Evolutionary conservation across 352 stramenopile genomes (phyloP).

Genomic region (Pythium periplocum): DNA sequence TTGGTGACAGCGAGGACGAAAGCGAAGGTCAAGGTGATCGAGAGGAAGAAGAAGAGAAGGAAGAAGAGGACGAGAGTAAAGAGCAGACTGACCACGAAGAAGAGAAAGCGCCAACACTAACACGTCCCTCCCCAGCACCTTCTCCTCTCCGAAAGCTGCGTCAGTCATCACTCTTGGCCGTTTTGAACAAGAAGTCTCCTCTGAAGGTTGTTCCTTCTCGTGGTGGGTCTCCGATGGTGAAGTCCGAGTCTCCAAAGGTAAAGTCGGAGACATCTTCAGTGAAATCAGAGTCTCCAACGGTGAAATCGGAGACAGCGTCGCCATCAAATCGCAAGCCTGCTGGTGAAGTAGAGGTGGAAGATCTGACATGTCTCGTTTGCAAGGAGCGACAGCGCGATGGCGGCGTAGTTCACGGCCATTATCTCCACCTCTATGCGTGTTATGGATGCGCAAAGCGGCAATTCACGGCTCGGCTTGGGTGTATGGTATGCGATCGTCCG

Average conservation of each 20-base stretch:
- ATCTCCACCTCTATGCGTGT: constrained; percentile 80
- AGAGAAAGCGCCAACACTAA: constrained; percentile 1
- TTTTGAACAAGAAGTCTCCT: too few relatives aligned
- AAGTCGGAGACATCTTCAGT: too few relatives aligned
- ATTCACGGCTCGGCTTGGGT: constrained; percentile 38
- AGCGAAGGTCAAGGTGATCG: constrained; percentile 3
- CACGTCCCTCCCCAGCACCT: too few relatives aligned
- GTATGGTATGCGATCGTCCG: constrained; percentile 69
- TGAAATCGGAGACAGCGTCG: too few relatives aligned
- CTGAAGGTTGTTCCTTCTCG: too few relatives aligned
- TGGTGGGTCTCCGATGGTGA: too few relatives aligned
- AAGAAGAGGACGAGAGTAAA: constrained; percentile 42
- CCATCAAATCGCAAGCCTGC: constrained; percentile 6
- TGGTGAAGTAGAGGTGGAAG: constrained; percentile 28
- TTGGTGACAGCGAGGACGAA: constrained; percentile 43
- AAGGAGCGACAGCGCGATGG: constrained; percentile 50
- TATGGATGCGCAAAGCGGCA: constrained; percentile 74
- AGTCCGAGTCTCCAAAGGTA: too few relatives aligned
- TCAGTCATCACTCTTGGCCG: too few relatives aligned
- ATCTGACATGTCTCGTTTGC: constrained; percentile 70
- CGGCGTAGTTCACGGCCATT: constrained; percentile 68
- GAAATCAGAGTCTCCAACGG: too few relatives aligned
- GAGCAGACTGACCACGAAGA: constrained; percentile 16
- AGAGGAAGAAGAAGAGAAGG: constrained; percentile 25
- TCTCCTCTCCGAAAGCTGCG: too few relatives aligned